Evolutionary conservation across 2,329 filamentous ascomycete genomes (phyloP), one percentile per base, ranked within the genome.

Genomic region (Pseudophaeomoniella oleicola): DNA sequence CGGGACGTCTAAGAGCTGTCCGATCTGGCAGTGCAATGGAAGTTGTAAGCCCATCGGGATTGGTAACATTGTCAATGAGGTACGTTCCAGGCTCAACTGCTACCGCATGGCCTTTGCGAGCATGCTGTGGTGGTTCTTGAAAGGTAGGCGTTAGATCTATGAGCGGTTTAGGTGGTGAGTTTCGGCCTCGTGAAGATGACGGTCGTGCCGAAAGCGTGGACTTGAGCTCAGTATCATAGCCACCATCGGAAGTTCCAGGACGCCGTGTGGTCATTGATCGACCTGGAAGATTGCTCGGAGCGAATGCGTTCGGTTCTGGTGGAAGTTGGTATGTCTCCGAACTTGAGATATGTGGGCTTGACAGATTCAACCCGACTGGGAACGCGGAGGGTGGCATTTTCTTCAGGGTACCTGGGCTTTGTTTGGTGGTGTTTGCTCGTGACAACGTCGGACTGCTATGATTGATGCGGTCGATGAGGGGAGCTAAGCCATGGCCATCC

Each of bases 81-180:
- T 49, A 58, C 39, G 50, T 45, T 13, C 57, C 58, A 1, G 50
- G 48, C 15, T 56, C 55, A n/a, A 52, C 78, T 66, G 13, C 45
- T 5, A 62, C 49, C n/a, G 55, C 58, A 27, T 9, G 9, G n/a
- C 22, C 22, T 36, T 54, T 57, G 17, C 50, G 48, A 4, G 39
- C 42, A 40, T 58, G 53, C 29, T 56, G 54, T 2, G 77, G 77
- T 4, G 76, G 67, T 42, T 81, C 76, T 35, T 69, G 64, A 49
- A 78, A 80, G 34, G 66, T 63, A 0, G 75, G 74, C 0, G 75
- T 76, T 30, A 85, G 64, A 48, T 82, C 80, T 18, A 86, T 58
- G 4, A 86, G 64, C 2, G 81, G 79, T 42, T 74, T 75, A 2
- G 66, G 64, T 66, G 32, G 16, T 18, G 13, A 12, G 17, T 15